These are phyloP conservation scores for Starmerella vitae DNA, from an alignment of 805 yeast genomes.

Conservation along the genomic window DNA sequence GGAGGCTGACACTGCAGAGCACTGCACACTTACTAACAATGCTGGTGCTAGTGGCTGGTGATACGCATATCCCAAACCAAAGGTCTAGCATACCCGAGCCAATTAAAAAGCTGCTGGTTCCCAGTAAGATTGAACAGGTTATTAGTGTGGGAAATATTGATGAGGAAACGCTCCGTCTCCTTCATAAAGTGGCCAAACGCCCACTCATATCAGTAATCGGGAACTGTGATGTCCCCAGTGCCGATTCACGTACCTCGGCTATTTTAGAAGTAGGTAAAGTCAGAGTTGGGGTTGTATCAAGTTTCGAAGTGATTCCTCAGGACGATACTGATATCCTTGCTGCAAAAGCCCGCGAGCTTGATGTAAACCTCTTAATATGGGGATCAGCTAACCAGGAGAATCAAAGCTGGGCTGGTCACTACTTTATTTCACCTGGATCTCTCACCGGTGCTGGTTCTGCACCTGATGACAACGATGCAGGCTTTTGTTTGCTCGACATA, in stretches of 20 bases:
- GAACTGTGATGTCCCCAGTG: constrained; percentile 47
- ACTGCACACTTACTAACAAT: no score
- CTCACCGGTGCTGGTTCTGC: constrained; percentile 82
- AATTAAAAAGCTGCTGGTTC: constrained; percentile 64
- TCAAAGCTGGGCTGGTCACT: constrained; percentile 79
- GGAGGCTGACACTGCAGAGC: no score
- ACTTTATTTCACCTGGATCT: constrained; percentile 92
- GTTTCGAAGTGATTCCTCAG: constrained; percentile 70
- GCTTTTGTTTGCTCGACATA: constrained; percentile 81
- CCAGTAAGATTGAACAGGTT: constrained; percentile 78
- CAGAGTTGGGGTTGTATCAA: constrained; percentile 73
- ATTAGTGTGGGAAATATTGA: constrained; percentile 72
- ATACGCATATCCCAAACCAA: constrained; percentile 78
- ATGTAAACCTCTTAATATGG: constrained; percentile 81
- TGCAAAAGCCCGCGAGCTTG: constrained; percentile 75
- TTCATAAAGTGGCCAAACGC: constrained; percentile 56
- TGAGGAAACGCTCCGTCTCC: constrained; percentile 45
- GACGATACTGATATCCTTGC: constrained; percentile 75
- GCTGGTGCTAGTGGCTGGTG: constrained; percentile 76
- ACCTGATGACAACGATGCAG: constrained; percentile 55
- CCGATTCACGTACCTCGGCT: constrained; percentile 42
- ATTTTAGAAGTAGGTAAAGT: constrained; percentile 58
- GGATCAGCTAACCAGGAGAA: constrained; percentile 92
- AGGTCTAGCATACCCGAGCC: constrained; percentile 40
- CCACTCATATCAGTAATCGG: constrained; percentile 62